These are phyloP conservation scores for Penicillium steckii DNA, from an alignment of 495 filamentous ascomycete species.

Conservation along the genomic window DNA sequence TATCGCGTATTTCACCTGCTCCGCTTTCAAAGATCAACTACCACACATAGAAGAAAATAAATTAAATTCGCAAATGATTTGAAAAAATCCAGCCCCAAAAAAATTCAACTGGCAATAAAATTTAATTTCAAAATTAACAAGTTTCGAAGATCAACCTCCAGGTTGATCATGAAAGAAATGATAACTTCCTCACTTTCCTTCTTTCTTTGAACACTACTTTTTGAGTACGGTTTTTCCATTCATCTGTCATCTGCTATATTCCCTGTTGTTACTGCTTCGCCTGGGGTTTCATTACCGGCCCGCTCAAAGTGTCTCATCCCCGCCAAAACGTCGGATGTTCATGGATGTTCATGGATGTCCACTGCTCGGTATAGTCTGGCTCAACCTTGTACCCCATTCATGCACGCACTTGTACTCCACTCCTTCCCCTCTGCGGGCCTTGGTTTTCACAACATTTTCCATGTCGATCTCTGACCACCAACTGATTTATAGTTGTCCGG, in stretches of 20 bases:
- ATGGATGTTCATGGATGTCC: constrained; percentile 16
- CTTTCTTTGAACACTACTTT: too few relatives aligned
- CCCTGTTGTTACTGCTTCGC: not conserved
- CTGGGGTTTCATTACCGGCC: not conserved
- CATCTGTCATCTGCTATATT: not conserved
- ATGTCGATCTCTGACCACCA: constrained; percentile 21
- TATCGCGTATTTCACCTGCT: constrained; percentile 18
- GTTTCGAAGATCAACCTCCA: too few relatives aligned
- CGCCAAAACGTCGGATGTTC: constrained; percentile 14
- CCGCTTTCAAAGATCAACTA: constrained; percentile 8
- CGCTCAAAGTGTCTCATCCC: constrained; percentile 11
- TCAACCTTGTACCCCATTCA: constrained; percentile 22
- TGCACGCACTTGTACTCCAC: constrained; percentile 19
- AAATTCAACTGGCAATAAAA: not conserved
- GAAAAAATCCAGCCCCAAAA: not conserved
- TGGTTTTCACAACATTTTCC: constrained; percentile 13
- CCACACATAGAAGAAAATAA: not conserved
- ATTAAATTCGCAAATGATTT: not conserved
- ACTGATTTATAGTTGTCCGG: constrained; percentile 30
- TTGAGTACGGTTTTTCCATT: too few relatives aligned
- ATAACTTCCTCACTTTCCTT: too few relatives aligned
- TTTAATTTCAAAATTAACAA: too few relatives aligned
- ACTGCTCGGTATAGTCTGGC: constrained; percentile 15
- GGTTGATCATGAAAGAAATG: too few relatives aligned
- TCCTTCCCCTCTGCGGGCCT: constrained; percentile 10